A percentile compares a stretch with the other conserved stretches of the same genome.
Conservation (phyloP, 1,284 basidiomycete genomes). For the Rhodotorula sp. region DNA sequence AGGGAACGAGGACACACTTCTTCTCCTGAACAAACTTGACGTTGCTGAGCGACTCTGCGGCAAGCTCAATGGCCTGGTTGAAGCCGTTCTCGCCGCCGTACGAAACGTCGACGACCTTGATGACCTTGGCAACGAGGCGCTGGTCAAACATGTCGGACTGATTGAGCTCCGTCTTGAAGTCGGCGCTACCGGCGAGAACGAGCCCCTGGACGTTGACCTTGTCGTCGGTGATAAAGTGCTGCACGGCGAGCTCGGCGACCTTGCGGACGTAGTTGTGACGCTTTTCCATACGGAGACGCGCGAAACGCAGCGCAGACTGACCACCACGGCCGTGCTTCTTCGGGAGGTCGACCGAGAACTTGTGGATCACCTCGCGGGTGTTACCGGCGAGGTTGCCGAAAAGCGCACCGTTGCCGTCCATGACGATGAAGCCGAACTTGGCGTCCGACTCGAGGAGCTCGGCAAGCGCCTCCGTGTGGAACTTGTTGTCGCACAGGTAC, state of each 20-base stretch:
- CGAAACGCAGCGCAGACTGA: constrained; percentile 99
- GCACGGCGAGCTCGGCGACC: constrained; percentile 93
- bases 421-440: constrained; percentile 98
- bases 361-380: constrained; percentile 95
- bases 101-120: constrained; percentile 97
- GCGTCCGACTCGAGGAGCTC: constrained; percentile 97
- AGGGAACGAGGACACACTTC: constrained; percentile 53
- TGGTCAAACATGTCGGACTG: constrained; percentile 96
- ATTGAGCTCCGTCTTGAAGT: constrained; percentile 97
- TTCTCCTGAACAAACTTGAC: constrained; percentile 99
- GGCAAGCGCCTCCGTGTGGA: constrained; percentile 96
- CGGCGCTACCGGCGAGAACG: constrained; percentile 96
- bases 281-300: constrained; percentile 98
- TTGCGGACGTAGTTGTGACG: constrained; percentile 99
- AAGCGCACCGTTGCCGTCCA: constrained; percentile 96
- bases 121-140: constrained; percentile 81
- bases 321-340: constrained; percentile 99
- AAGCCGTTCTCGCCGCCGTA: constrained; percentile 99
- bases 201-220: constrained; percentile 97
- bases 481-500: constrained; percentile 99
- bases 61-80: constrained; percentile 96
- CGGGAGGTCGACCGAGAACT: constrained; percentile 97
- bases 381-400: constrained; percentile 97
- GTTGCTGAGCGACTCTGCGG: constrained; percentile 91
- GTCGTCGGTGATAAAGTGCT: constrained; percentile 97